Conservation (phyloP, 176 grass and related monocot genomes). For the Eleusine indica region DNA sequence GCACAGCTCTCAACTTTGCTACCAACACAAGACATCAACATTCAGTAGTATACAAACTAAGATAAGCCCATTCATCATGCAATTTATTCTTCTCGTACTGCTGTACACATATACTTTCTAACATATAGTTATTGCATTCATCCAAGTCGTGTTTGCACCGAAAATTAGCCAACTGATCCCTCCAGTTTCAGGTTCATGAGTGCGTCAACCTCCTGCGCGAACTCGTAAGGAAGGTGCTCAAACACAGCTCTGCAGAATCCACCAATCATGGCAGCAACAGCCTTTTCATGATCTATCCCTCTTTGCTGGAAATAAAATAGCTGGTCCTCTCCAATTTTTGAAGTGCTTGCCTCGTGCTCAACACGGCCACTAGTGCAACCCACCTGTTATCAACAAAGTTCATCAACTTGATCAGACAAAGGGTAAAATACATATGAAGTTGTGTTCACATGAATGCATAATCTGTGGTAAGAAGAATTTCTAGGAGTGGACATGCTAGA, state of each 20-base stretch:
- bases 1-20: slow-evolving; percentile 10
- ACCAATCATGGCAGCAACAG: slow-evolving; percentile 93
- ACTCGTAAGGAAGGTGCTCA: slow-evolving; percentile 86
- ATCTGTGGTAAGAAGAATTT: background rate
- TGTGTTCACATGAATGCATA: background rate
- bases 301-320: slow-evolving; percentile 99
- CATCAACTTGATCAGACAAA: slow-evolving; percentile 15
- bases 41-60: slow-evolving; percentile 12
- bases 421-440: background rate
- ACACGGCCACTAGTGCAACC: slow-evolving; percentile 66
- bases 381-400: slow-evolving; percentile 58
- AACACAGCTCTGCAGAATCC: slow-evolving; percentile 94
- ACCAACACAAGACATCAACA: background rate
- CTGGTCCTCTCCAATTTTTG: slow-evolving; percentile 98
- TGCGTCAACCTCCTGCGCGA: slow-evolving; percentile 86
- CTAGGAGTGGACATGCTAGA: background rate
- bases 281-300: slow-evolving; percentile 94
- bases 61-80: slow-evolving; percentile 3
- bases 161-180: slow-evolving; percentile 87
- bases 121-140: slow-evolving; percentile 22
- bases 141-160: background rate
- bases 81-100: slow-evolving; percentile 45
- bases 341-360: slow-evolving; percentile 98
- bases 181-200: slow-evolving; percentile 98
- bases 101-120: slow-evolving; percentile 51